These are phyloP conservation scores for Talaromyces sp. DNA, from an alignment of 2,329 filamentous ascomycete species.

Conservation along the genomic window DNA sequence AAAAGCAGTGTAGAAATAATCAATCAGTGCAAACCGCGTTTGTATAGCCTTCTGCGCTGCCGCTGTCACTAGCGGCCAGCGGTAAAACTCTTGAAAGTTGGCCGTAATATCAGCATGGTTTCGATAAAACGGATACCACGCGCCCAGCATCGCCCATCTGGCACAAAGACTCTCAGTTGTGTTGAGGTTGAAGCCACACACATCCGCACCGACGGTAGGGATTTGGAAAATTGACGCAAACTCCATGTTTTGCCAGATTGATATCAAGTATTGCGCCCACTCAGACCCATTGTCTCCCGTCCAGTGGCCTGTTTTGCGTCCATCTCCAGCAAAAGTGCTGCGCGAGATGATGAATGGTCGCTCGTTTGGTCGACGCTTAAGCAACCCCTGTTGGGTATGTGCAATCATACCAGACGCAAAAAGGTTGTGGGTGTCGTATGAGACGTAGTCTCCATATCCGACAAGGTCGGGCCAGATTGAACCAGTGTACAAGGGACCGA, in stretches of 20 bases:
- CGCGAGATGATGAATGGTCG: slow-evolving; percentile 70
- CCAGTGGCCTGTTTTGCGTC: slow-evolving; percentile 54
- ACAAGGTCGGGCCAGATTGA: slow-evolving; percentile 63
- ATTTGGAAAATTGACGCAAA: slow-evolving; percentile 63
- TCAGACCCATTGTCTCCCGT: slow-evolving; percentile 55
- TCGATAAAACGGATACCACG: slow-evolving; percentile 70
- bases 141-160: slow-evolving; percentile 67
- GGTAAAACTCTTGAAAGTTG: slow-evolving; percentile 66
- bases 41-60: slow-evolving; percentile 66
- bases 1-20: slow-evolving; percentile 73
- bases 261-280: slow-evolving; percentile 56
- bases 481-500: slow-evolving; percentile 47
- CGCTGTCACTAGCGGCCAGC: slow-evolving; percentile 57
- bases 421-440: slow-evolving; percentile 73
- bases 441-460: slow-evolving; percentile 56
- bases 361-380: slow-evolving; percentile 55
- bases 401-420: slow-evolving; percentile 69
- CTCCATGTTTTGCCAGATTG: slow-evolving; percentile 54
- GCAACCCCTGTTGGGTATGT: slow-evolving; percentile 60
- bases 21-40: slow-evolving; percentile 67
- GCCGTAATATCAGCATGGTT: slow-evolving; percentile 59
- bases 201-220: slow-evolving; percentile 65
- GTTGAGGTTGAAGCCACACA: slow-evolving; percentile 69
- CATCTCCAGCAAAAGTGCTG: slow-evolving; percentile 69
- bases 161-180: slow-evolving; percentile 65